These are phyloP conservation scores for Gelatoporia subvermispora DNA, from an alignment of 768 basidiomycete species.

Conservation along the genomic window DNA sequence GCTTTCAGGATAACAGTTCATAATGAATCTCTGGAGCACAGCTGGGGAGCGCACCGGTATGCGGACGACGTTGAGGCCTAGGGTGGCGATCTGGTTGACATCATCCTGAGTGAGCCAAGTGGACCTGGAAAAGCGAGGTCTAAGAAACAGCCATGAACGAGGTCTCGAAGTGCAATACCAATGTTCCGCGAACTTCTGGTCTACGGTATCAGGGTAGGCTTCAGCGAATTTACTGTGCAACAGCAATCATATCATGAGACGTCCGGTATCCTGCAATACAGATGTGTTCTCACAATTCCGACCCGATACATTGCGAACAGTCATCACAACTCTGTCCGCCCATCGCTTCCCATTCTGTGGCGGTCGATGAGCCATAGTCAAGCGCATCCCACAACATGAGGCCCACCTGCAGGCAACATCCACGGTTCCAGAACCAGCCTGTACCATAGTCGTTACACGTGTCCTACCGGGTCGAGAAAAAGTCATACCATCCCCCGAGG, in stretches of 20 bases:
- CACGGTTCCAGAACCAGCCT: constrained; percentile 79
- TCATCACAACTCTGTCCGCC: constrained; percentile 59
- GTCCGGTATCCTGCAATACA: background rate
- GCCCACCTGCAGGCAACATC: constrained; percentile 69
- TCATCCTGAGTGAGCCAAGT: constrained; percentile 70
- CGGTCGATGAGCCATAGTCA: background rate
- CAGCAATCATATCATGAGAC: background rate
- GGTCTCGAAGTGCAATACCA: constrained; percentile 39
- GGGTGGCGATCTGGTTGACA: constrained; percentile 45
- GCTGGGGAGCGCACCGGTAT: constrained; percentile 49
- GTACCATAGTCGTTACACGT: background rate
- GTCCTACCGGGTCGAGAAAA: background rate
- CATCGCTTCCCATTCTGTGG: constrained; percentile 65
- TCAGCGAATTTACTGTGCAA: constrained; percentile 49
- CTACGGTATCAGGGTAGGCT: constrained; percentile 54
- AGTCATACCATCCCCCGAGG: constrained; percentile 55
- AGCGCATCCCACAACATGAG: background rate
- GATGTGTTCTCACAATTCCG: constrained; percentile 53
- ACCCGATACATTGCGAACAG: constrained; percentile 58
- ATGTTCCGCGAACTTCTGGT: constrained; percentile 54
- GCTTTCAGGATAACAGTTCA: constrained; percentile 34
- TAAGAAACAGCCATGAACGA: too few species aligned
- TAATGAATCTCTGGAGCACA: background rate
- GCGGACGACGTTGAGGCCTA: constrained; percentile 72
- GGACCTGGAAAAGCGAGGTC: too few species aligned